Base-by-base conservation (phyloP, 2,329 filamentous ascomycete species). In the Didymella lethalis region DNA sequence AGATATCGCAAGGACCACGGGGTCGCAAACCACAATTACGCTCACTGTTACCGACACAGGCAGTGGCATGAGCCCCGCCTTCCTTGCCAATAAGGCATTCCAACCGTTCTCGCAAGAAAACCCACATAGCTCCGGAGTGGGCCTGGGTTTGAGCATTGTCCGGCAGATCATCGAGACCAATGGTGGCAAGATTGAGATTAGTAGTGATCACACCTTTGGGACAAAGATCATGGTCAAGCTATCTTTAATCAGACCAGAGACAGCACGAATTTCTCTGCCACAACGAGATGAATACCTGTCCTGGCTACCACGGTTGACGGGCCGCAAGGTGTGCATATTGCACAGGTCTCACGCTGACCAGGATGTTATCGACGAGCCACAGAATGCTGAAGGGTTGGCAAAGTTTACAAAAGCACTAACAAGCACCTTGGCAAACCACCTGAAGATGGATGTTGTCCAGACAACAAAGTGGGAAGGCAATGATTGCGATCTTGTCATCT, bases 1-100 rank as follows among this genome's bases (percentile, higher is more conserved):
- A 12, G 50, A 58, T 0, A 14, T 47, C 11, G 25, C 43, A 0
- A 53, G 61, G 18, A 48, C 48, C 1, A 51, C 54, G 18, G 56
- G 56, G 16, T 40, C 58, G 2, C 48, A 60, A 2, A 60, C 57
- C 10, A 62, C 60, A 1, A 46, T 76, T 8, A 65, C 64, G 14
- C 60, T 88, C 3, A 71, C 67, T 4, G 63, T 77, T n/a, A 68
- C 64, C 3, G 75, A 78, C 43, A 67, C 74, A 1, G 75, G 75
- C 1, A 59, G 51, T 7, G 76, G 75, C 1, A 78, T 78, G 68
- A 72, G 67, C n/a, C 53, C 68, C 5, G 59, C 63, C 6, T 78
- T 74, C 34, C 67, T 77, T 1, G 64, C 70, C 41, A 68, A 74
- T 34, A 61, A 64, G n/a, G 58, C 70, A 1, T 77, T 75, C 16